A percentile compares a stretch with the other conserved stretches of the same genome.
These are phyloP conservation scores for Penicillium concentricum DNA, from an alignment of 2,329 filamentous ascomycete genomes.

Conservation along the genomic window DNA sequence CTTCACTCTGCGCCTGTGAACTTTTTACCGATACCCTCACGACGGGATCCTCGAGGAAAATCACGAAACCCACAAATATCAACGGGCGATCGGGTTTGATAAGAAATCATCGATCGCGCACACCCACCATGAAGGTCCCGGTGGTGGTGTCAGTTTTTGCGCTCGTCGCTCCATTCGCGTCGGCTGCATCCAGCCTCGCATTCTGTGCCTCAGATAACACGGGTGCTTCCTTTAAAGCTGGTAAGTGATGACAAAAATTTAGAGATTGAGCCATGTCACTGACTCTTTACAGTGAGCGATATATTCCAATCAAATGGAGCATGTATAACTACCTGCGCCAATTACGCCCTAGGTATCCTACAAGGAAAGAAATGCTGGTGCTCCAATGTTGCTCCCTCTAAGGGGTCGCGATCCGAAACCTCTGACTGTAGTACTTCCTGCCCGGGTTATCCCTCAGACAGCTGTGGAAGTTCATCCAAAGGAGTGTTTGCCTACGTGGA, in stretches of 20 bases:
- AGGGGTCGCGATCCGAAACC: constrained; percentile 29
- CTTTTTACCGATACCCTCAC: background rate
- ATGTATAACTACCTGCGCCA: constrained; percentile 40
- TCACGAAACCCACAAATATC: background rate
- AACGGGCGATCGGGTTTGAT: background rate
- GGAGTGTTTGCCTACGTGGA: constrained; percentile 47
- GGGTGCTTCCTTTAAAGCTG: constrained; percentile 36
- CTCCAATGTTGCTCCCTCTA: constrained; percentile 45
- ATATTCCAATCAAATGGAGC: constrained; percentile 49
- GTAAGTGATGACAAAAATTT: constrained; percentile 31
- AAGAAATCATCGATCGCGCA: background rate
- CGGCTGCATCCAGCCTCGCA: constrained; percentile 27
- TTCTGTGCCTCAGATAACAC: constrained; percentile 49
- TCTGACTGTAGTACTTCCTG: constrained; percentile 42
- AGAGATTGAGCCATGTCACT: constrained; percentile 1
- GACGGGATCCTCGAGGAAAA: background rate
- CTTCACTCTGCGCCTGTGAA: background rate
- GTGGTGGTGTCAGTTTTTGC: constrained; percentile 23
- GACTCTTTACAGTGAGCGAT: constrained; percentile 32
- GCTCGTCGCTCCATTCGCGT: constrained; percentile 27
- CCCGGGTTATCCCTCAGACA: constrained; percentile 49
- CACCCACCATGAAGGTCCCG: constrained; percentile 22
- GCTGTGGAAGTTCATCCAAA: constrained; percentile 42
- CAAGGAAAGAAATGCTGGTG: constrained; percentile 52
- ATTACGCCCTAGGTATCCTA: constrained; percentile 48